phyloP scores from a whole-genome alignment of 169 alveolate genomes.

The Amoebophrya sp. region DNA sequence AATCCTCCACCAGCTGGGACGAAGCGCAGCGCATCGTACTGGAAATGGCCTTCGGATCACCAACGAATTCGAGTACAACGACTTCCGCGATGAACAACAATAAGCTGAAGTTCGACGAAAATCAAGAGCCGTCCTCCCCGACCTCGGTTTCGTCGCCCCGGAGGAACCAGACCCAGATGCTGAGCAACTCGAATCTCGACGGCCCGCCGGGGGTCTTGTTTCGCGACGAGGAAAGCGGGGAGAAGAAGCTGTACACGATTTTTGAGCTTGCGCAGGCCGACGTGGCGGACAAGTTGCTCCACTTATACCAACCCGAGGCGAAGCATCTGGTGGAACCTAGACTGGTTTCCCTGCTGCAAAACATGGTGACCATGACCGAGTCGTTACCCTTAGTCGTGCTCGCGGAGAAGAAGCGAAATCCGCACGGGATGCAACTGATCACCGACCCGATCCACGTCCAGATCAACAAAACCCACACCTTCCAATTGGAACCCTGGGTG shows the following conservation, averaged over 20 bases:
- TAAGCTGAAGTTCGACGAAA: too few species aligned
- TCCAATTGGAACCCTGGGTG: not conserved
- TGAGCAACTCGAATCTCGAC: too few species aligned
- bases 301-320: not conserved
- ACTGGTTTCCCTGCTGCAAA: not conserved
- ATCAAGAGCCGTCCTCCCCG: too few species aligned
- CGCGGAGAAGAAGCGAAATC: not conserved
- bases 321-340: not conserved
- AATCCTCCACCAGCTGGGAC: not conserved
- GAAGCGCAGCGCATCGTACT: not conserved
- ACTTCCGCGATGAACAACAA: too few species aligned
- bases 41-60: constrained; percentile 13
- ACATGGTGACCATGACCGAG: not conserved
- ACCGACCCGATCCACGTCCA: not conserved
- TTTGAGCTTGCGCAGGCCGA: constrained; percentile 16
- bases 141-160: too few species aligned
- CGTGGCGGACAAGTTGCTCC: not conserved
- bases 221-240: too few species aligned
- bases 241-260: not conserved
- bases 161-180: too few species aligned
- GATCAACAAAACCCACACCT: not conserved
- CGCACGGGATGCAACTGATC: not conserved
- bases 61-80: not conserved
- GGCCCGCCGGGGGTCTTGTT: too few species aligned
- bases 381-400: not conserved